A percentile compares a stretch with the other conserved stretches of the same genome.
phyloP scores from a whole-genome alignment of 73 alveolate genomes.

The Diophrys appendiculata region DNA sequence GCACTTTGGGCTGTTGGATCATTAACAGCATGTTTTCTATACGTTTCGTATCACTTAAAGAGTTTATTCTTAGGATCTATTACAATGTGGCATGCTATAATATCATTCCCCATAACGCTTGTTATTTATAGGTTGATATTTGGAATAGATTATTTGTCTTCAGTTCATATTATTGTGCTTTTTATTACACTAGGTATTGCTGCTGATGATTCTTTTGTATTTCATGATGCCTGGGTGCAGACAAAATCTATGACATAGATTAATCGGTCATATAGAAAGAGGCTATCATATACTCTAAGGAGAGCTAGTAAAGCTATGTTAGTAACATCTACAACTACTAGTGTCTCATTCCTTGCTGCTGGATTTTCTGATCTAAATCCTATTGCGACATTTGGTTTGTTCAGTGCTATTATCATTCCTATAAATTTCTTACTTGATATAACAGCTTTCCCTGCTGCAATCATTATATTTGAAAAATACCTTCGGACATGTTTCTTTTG shows the following conservation, averaged over 20 bases:
- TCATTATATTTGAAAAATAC: constrained; percentile 9
- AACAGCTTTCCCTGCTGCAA: constrained; percentile 4
- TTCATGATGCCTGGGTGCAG: constrained; percentile 60
- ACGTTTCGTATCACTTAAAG: constrained; percentile 2
- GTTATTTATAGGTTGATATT: constrained; percentile 23
- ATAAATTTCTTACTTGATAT: constrained; percentile 7
- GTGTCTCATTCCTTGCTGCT: constrained; percentile 19
- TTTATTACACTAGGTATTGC: constrained; percentile 66
- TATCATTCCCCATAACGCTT: constrained; percentile 29
- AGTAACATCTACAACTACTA: constrained; percentile 18
- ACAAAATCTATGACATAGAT: not conserved
- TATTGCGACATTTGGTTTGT: constrained; percentile 11
- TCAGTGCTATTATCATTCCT: not conserved
- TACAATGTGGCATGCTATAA: not conserved
- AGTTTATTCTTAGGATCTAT: not conserved
- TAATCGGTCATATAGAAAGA: not conserved
- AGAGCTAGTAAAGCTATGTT: constrained; percentile 5
- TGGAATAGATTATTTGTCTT: constrained; percentile 22
- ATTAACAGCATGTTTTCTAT: not conserved
- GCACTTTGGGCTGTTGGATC: constrained; percentile 14
- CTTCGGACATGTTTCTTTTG: not conserved
- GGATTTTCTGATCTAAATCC: constrained; percentile 16
- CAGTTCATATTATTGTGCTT: constrained; percentile 53
- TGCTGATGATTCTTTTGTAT: constrained; percentile 63
- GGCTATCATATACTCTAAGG: constrained; percentile 10